Evolutionary conservation across 305 asterid genomes (phyloP), one percentile per base, ranked within the genome.

Genomic region (Fraxinus latifolia): DNA sequence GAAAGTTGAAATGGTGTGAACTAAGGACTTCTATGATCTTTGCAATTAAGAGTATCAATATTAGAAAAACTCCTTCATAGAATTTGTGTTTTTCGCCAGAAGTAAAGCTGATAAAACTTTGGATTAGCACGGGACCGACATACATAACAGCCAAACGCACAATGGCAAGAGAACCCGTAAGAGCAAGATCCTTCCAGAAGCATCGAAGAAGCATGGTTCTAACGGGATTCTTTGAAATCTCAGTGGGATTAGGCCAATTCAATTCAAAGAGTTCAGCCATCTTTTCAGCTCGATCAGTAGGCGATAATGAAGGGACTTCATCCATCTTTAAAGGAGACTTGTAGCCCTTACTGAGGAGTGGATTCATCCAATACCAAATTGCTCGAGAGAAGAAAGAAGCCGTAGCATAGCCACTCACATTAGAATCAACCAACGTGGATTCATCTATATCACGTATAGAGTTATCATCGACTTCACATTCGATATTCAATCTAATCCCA

Each of bases 321-420:
- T 90, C 88, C 6, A 84, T 37, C 79, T 89, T 88, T 55, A 93
- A 79, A 58, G 92, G 81, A 1, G 92, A 83, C 55, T 83, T 75
- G 65, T 89, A 90, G 8, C 96, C 97, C 71, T 89, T 90, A 4
- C 78, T 79, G 79, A 93, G 83, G 11, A 93, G 34, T 0, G 96
- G 93, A 84, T 90, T 91, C 94, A 92, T 78, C 97, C 96, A 92
- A 53, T 77, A 50, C 92, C 93, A 92, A 62, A 82, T 60, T 5
- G 89, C 91, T 84, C 80, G 85, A 1, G 96, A 92, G 19, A 91
- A 29, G 36, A 89, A 36, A 1, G 97, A 92, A 71, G 95, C 95
- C 4, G 87, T 78, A 3, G 90, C 92, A 76, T 82, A 92, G 77
- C 86, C 90, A 83, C 94, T 91, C 44, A 90, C 85, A 55, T 88